phyloP scores from a whole-genome alignment of 169 alveolate species.

The Perkinsus marinus region DNA sequence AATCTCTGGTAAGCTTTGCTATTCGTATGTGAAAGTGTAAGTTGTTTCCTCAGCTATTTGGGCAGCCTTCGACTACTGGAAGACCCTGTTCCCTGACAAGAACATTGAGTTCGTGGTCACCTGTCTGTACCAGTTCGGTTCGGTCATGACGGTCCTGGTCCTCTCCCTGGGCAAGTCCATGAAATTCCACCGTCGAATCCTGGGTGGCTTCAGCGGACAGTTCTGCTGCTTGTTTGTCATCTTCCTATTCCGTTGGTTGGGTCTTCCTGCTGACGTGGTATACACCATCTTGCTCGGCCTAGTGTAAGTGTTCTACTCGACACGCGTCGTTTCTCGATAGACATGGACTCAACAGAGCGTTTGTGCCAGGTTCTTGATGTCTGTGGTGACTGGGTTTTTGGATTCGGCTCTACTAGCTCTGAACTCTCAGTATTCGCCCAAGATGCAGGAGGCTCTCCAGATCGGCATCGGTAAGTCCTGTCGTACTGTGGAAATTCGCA shows the following conservation, averaged over 20 bases:
- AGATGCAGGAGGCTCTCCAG: not conserved
- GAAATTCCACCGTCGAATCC: not conserved
- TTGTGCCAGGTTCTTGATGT: not conserved
- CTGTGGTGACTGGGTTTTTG: not conserved
- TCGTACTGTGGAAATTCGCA: not conserved
- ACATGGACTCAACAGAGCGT: not conserved
- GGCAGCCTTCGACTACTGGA: not conserved
- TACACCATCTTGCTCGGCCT: not conserved
- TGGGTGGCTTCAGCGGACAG: not conserved
- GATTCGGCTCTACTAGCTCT: not conserved
- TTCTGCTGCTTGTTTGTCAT: not conserved
- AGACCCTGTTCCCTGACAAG: not conserved
- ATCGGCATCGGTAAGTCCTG: not conserved
- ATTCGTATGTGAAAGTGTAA: not conserved
- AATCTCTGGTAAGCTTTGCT: not conserved
- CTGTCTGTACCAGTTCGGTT: not conserved
- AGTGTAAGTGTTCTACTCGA: not conserved
- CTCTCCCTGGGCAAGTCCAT: not conserved
- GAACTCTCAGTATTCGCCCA: not conserved
- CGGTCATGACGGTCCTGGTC: not conserved
- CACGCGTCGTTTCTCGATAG: not conserved
- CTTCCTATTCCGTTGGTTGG: not conserved
- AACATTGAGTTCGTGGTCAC: not conserved
- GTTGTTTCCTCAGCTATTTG: not conserved
- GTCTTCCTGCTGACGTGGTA: not conserved